Base-by-base conservation (phyloP, 805 yeast species). In the Yarrowia yakushimensis region DNA sequence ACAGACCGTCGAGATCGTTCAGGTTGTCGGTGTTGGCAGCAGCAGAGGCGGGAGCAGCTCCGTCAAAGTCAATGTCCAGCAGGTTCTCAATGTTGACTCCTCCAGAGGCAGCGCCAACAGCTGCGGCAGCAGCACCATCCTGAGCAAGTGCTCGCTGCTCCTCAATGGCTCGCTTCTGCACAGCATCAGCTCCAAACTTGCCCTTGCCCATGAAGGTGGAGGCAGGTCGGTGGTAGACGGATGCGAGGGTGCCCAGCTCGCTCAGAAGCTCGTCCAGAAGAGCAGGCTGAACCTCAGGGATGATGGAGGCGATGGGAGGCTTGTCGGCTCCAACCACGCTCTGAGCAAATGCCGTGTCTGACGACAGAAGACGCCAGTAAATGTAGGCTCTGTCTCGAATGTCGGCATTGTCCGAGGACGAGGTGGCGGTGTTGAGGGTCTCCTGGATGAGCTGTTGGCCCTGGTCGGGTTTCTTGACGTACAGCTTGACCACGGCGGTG, bases 191-290 rank as follows among this genome's bases (percentile, higher is more conserved):
- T 62, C 78, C 78, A 67, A 67, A 75, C 64, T 72, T 67, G 36
- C 78, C 78, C 31, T 76, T 71, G 63, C 81, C 81, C 66, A 85
- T 77, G 69, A 87, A 87, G 33, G 84, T 78, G 18, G 83, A 77
- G 5, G 88, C 84, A 12, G 97, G 96, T 70, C 87, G 87, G 74
- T 88, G 96, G 70, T 90, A 90, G 2, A 94, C 94, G 0, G 97
- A 90, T 37, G 97, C 86, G 65, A 94, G 80, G 9, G 94, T 87
- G 2, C 96, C 85, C 63, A 93, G 75, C 71, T 93, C 96, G n/a
- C 77, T 71, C 30, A 93, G 70, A 55, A 94, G 79, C 65, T 84
- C 86, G 42, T 85, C 83, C 63, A 92, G 79, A 4, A 90, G 78
- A 22, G 78, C 79, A 0, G 89, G 86, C 41, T 90, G 85, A 69